A percentile compares a stretch with the other conserved stretches of the same genome.
Evolutionary conservation across 441 rosid genomes (phyloP).

Genomic region (Populus hybrid): DNA sequence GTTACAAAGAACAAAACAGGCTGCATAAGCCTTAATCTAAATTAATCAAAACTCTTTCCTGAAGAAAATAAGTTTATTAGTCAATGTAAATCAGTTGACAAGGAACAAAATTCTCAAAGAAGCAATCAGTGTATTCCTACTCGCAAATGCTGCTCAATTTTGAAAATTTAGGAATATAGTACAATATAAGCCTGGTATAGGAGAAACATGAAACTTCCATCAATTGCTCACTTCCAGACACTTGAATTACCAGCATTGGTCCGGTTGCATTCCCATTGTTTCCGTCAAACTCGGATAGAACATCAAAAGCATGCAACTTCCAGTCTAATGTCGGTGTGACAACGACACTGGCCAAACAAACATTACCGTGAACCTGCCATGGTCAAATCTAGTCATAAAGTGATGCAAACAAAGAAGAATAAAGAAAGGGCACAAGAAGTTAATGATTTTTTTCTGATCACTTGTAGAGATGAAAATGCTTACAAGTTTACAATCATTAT

Average conservation of each 20-base stretch:
- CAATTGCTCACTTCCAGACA: constrained; percentile 31
- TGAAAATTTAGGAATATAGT: constrained; percentile 3
- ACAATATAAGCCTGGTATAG: not conserved
- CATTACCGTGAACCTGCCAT: constrained; percentile 94
- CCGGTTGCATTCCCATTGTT: constrained; percentile 72
- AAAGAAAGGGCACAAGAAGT: not conserved
- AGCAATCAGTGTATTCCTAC: not conserved
- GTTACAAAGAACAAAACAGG: not conserved
- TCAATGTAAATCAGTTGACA: not conserved
- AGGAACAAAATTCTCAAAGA: not conserved
- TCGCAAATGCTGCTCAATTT: constrained; percentile 1
- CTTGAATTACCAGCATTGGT: constrained; percentile 44
- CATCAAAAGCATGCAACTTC: constrained; percentile 99
- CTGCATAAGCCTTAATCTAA: not conserved
- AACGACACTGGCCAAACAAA: constrained; percentile 92
- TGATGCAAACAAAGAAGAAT: not conserved
- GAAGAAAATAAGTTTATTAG: not conserved
- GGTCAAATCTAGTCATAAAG: constrained; percentile 22
- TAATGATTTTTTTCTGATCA: not conserved
- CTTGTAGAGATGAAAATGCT: constrained; percentile 27
- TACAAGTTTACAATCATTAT: constrained; percentile 89
- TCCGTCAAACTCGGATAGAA: constrained; percentile 94
- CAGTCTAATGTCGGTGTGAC: constrained; percentile 98
- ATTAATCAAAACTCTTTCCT: not conserved
- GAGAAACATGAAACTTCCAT: constrained; percentile 7